These are phyloP conservation scores for Hyaloscypha bicolor DNA, from an alignment of 495 filamentous ascomycete genomes.

Conservation along the genomic window DNA sequence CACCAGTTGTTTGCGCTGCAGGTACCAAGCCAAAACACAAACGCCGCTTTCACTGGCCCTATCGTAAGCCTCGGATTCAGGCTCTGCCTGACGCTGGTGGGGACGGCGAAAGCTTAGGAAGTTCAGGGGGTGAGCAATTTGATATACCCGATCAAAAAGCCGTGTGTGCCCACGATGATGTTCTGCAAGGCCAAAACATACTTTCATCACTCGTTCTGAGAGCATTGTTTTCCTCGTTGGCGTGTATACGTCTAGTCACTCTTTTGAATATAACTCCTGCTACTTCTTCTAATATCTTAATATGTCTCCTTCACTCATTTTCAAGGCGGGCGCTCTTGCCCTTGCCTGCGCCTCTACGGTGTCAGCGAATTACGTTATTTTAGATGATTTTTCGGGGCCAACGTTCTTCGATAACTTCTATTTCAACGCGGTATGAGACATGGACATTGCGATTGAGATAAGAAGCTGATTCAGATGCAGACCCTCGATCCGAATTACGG, in stretches of 20 bases:
- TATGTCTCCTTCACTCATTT: conserved; percentile 18
- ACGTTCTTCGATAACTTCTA: conserved; percentile 60
- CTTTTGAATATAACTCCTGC: conserved; percentile 13
- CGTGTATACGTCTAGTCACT: conserved; percentile 29
- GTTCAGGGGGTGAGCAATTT: conserved; percentile 1
- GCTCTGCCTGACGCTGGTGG: background rate
- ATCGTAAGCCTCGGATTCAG: background rate
- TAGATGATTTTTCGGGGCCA: conserved; percentile 22
- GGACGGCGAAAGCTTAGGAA: background rate
- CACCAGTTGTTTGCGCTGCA: background rate
- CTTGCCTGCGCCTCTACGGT: conserved; percentile 28
- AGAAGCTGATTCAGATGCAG: background rate
- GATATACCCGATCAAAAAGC: conserved; percentile 13
- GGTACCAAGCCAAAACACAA: background rate
- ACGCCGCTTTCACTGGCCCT: background rate
- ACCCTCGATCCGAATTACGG: conserved; percentile 50
- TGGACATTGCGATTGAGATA: background rate
- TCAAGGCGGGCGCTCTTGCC: conserved; percentile 23
- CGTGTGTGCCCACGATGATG: conserved; percentile 4
- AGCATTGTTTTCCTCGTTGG: conserved; percentile 13
- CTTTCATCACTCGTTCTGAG: conserved; percentile 29
- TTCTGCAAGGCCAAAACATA: conserved; percentile 19
- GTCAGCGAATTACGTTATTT: conserved; percentile 22
- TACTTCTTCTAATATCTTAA: conserved; percentile 16
- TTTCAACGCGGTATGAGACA: conserved; percentile 40